Percentiles rank a stretch among this genome's conserved stretches.
Conservation (phyloP, 78 protist genomes). For the Corallochytrium limacisporum region DNA sequence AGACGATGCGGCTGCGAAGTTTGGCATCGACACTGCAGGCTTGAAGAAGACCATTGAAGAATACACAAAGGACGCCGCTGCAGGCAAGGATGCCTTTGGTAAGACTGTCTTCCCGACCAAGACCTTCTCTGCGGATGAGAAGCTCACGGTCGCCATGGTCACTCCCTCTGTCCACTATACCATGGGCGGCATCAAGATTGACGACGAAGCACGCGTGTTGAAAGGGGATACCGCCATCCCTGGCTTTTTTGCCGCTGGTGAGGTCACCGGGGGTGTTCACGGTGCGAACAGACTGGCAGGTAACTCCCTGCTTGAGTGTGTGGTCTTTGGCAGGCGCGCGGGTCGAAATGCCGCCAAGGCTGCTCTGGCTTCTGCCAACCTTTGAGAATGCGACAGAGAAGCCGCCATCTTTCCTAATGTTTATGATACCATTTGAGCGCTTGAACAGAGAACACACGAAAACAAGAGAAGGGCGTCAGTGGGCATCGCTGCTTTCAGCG, state of each 20-base stretch:
- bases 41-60: conserved; percentile 26
- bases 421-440: too few species aligned
- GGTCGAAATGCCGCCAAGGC: too few species aligned
- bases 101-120: conserved; percentile 32
- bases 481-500: too few species aligned
- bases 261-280: conserved; percentile 77
- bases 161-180: conserved; percentile 73
- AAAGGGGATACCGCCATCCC: conserved; percentile 1
- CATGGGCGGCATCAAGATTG: conserved; percentile 55
- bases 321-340: too few species aligned
- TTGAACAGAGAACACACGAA: too few species aligned
- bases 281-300: conserved; percentile 79
- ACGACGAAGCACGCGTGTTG: conserved; percentile 17
- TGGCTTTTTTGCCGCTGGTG: conserved; percentile 72
- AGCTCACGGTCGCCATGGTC: conserved; percentile 22
- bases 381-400: too few species aligned
- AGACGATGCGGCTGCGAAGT: conserved; percentile 15
- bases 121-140: conserved; percentile 14
- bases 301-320: conserved; percentile 64
- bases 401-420: too few species aligned
- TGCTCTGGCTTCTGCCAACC: too few species aligned
- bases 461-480: too few species aligned
- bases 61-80: conserved; percentile 12
- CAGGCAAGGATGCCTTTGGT: conserved; percentile 40
- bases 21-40: neutral